A percentile compares a stretch with the other conserved stretches of the same genome.
Conservation (phyloP, 1,284 basidiomycete species). For the Melanopsichium pennsylvanicum region DNA sequence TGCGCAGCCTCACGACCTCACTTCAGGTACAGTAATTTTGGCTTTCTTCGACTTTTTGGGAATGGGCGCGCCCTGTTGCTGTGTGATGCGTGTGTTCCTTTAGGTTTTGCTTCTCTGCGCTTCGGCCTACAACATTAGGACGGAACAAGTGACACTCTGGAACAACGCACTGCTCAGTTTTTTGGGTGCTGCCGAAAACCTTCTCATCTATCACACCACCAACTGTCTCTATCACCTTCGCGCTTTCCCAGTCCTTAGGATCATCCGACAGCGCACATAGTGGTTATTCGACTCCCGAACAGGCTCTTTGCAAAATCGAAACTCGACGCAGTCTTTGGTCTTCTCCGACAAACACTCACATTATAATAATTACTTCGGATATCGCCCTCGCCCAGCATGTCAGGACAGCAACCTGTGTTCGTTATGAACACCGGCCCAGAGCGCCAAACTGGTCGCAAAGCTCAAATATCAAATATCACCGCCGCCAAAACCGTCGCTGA, state of each 20-base stretch:
- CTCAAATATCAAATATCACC: constrained; percentile 95
- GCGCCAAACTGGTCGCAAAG: constrained; percentile 90
- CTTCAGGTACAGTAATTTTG: too few relatives aligned
- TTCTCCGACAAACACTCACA: neutral
- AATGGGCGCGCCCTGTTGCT: too few relatives aligned
- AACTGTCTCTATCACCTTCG: constrained; percentile 6
- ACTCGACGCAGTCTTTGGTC: too few relatives aligned
- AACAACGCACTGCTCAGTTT: neutral
- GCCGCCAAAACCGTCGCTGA: constrained; percentile 99
- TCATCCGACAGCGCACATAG: constrained; percentile 1
- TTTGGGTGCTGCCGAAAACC: neutral
- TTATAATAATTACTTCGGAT: neutral
- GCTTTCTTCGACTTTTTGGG: too few relatives aligned
- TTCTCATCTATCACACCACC: neutral
- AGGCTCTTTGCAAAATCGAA: neutral
- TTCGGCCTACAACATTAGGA: neutral
- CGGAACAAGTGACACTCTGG: neutral
- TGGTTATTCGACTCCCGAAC: neutral
- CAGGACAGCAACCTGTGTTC: constrained; percentile 64
- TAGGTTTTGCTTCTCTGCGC: neutral
- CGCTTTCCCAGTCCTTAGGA: constrained; percentile 1
- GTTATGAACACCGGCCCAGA: constrained; percentile 81
- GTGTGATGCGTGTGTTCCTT: too few relatives aligned
- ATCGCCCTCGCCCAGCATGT: constrained; percentile 32
- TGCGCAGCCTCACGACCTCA: too few relatives aligned